A percentile compares a stretch with the other conserved stretches of the same genome.
Evolutionary conservation across 768 basidiomycete species (phyloP).

Genomic region (Kwoniella pini): DNA sequence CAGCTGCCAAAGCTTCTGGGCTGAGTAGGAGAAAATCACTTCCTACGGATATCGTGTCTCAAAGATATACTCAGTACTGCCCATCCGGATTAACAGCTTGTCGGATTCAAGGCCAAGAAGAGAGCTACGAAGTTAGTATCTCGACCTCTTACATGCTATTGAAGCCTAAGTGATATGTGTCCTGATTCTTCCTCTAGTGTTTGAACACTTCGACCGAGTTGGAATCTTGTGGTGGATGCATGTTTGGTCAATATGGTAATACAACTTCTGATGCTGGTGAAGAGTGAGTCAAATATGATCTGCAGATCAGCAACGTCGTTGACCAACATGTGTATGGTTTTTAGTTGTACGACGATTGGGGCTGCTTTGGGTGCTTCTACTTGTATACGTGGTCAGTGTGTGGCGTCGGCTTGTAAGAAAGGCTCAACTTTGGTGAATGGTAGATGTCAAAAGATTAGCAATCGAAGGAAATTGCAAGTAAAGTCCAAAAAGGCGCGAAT

Average conservation of each 20-base stretch:
- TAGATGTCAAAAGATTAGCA: not conserved
- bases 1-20: conserved; percentile 5
- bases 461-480: not conserved
- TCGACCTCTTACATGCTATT: no score
- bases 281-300: not conserved
- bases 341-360: conserved; percentile 13
- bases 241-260: conserved; percentile 6
- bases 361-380: conserved; percentile 7
- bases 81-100: conserved; percentile 13
- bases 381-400: conserved; percentile 15
- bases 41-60: not conserved
- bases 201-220: conserved; percentile 3
- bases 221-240: conserved; percentile 14
- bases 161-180: no score
- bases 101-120: not conserved
- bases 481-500: not conserved
- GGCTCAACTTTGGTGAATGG: conserved; percentile 9
- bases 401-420: conserved; percentile 10
- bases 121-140: conserved; percentile 14
- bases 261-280: not conserved
- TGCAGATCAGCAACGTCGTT: not conserved
- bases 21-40: not conserved
- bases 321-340: no score
- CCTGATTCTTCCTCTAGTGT: not conserved
- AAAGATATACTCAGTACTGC: not conserved